Conservation (phyloP, 208 protist species). For the Endotrypanum monterogeii region DNA sequence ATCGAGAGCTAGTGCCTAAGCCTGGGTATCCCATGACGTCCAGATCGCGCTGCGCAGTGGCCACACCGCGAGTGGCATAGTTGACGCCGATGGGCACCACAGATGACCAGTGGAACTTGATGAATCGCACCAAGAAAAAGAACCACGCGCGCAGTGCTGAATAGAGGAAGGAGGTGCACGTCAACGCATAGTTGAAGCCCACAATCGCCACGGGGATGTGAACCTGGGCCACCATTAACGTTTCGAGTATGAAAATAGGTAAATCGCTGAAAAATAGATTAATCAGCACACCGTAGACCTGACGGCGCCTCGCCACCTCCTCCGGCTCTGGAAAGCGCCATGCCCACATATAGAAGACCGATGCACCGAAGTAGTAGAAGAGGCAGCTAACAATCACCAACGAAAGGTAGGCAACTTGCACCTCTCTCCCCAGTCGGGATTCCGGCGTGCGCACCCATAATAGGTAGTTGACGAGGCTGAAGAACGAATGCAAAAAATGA, state of each 20-base stretch:
- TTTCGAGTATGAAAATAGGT: constrained; percentile 80
- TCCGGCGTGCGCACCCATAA: constrained; percentile 60
- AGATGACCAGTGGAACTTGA: constrained; percentile 59
- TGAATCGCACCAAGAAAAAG: constrained; percentile 83
- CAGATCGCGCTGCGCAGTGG: constrained; percentile 6
- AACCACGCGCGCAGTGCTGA: constrained; percentile 82
- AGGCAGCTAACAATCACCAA: constrained; percentile 68
- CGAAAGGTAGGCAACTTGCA: constrained; percentile 61
- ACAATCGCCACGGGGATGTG: constrained; percentile 60
- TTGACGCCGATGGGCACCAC: constrained; percentile 7
- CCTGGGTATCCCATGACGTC: constrained; percentile 18
- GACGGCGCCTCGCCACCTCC: constrained; percentile 79
- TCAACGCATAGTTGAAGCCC: constrained; percentile 70
- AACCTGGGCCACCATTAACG: constrained; percentile 70
- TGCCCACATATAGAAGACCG: constrained; percentile 92
- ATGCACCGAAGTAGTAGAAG: constrained; percentile 69
- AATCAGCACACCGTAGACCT: constrained; percentile 75
- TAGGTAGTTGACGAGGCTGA: constrained; percentile 72
- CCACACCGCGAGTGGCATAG: constrained; percentile 12
- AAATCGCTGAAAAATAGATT: constrained; percentile 85
- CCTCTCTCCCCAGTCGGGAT: constrained; percentile 15
- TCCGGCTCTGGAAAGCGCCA: constrained; percentile 89
- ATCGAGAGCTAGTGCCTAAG: background rate
- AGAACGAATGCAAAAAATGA: constrained; percentile 79
- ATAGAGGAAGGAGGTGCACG: constrained; percentile 74